Base-by-base conservation (phyloP, 768 basidiomycete species). In the Zangia roseola region DNA sequence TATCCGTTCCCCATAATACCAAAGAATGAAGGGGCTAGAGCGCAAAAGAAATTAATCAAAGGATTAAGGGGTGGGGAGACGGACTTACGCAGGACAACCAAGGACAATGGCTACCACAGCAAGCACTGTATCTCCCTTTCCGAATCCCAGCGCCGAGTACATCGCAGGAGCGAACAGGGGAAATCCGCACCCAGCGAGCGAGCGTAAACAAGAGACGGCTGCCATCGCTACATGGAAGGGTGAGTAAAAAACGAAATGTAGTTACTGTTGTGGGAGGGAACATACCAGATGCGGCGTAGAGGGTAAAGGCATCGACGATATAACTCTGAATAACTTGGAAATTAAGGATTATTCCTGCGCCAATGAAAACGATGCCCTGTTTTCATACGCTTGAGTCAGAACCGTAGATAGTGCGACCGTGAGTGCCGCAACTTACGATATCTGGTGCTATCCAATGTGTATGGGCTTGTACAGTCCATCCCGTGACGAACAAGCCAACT, bases 141-240 rank as follows among this genome's bases (percentile, higher is more conserved):
- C 88, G 47, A 83, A 85, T 4, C 86, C 88, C 0, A 90, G 70
- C 13, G 71, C 69, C 1, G 70, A 63, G 64, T 79, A 89, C 80
- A 90, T 85, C 31, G 76, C 70, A 17, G 84, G 81, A 4, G 82
- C 85, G 55, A 91, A 91, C n/a, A 91, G 68, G 2, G 88, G 89
- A 60, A 91, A 89, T 1, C 76, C 81, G 45, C 88, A 90, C 0
- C 88, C 88, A 1, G 80, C 79, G 0, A 88, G 46, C 0, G 83
- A 81, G 21, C 88, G 80, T 13, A 88, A 61, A 60, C 66, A 84
- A 0, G 82, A 69, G 17, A 80, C 79, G 0, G 86, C 84, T 0
- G 86, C 86, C 10, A 91, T 67, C 3, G 86, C 84, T 80, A 46
- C 49, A 67, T 2, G 17, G 38, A 40, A 24, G 44, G 19, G 23